Conservation (phyloP, 768 basidiomycete species). For the Mycena vulgaris region DNA sequence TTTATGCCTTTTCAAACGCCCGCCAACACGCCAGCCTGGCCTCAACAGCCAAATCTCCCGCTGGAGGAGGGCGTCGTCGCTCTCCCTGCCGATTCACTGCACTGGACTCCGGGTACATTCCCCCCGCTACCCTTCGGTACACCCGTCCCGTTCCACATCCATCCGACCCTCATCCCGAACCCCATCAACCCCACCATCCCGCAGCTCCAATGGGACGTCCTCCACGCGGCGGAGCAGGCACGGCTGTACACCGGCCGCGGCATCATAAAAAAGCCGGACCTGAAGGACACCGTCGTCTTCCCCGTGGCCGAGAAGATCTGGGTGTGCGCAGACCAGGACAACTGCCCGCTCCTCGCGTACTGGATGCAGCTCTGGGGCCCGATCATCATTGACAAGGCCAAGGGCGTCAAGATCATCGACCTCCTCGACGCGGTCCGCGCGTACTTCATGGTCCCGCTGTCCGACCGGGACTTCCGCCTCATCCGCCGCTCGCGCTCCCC, state of each 20-base stretch:
- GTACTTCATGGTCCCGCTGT: slow-evolving; percentile 64
- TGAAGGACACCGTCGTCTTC: slow-evolving; percentile 51
- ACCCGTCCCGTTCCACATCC: slow-evolving; percentile 38
- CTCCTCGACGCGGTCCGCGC: slow-evolving; percentile 64
- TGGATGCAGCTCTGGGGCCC: slow-evolving; percentile 69
- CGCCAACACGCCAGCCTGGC: slow-evolving; percentile 32
- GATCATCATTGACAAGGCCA: slow-evolving; percentile 56
- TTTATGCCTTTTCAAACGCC: slow-evolving; percentile 1
- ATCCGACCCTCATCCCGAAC: slow-evolving; percentile 48
- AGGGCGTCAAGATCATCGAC: slow-evolving; percentile 58
- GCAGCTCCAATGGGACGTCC: slow-evolving; percentile 60
- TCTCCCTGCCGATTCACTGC: slow-evolving; percentile 22
- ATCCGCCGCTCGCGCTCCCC: slow-evolving; percentile 41
- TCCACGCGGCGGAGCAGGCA: slow-evolving; percentile 55
- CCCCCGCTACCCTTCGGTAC: slow-evolving; percentile 37
- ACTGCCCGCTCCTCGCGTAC: slow-evolving; percentile 48
- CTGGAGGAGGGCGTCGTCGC: slow-evolving; percentile 22
- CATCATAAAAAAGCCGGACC: slow-evolving; percentile 45
- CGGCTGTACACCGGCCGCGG: slow-evolving; percentile 50
- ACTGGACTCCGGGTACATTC: slow-evolving; percentile 34
- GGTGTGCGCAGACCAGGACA: slow-evolving; percentile 55
- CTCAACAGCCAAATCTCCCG: not conserved
- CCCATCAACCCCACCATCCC: slow-evolving; percentile 54
- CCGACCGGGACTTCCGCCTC: slow-evolving; percentile 48
- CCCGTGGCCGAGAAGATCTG: slow-evolving; percentile 51